Evolutionary conservation across 805 yeast species (phyloP).

Genomic region (Saccharomycopsis sp.): DNA sequence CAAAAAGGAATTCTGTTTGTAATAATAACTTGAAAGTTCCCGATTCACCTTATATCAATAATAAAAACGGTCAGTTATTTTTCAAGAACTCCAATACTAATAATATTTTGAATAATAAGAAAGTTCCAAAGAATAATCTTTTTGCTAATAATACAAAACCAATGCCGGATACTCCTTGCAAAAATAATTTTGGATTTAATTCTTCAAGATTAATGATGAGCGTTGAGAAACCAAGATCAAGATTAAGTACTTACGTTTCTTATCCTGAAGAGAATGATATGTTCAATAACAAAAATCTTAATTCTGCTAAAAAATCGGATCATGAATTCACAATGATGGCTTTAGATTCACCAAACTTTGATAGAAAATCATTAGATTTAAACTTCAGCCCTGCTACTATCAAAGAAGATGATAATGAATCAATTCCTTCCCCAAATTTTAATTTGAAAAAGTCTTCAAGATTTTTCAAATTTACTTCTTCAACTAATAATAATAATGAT

Average conservation of each 20-base stretch:
- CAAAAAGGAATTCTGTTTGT: constrained; percentile 31
- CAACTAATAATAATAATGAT: neutral
- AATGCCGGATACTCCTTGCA: constrained; percentile 18
- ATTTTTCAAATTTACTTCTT: constrained; percentile 3
- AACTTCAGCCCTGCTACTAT: constrained; percentile 8
- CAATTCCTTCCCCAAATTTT: constrained; percentile 9
- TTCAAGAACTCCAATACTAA: constrained; percentile 1
- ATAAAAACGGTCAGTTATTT: constrained; percentile 7
- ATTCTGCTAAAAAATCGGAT: constrained; percentile 1
- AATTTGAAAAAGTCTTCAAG: constrained; percentile 10
- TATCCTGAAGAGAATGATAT: constrained; percentile 1
- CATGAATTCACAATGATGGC: constrained; percentile 6
- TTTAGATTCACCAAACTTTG: constrained; percentile 14
- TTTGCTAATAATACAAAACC: too few relatives aligned
- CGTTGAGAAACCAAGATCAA: constrained; percentile 14
- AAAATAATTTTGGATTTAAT: neutral
- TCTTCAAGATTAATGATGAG: too few relatives aligned
- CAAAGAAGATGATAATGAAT: neutral
- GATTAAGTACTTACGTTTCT: constrained; percentile 8
- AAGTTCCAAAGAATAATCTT: neutral
- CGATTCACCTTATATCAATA: constrained; percentile 7
- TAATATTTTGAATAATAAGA: neutral
- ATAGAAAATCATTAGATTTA: constrained; percentile 6
- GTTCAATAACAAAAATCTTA: neutral
- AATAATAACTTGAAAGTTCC: constrained; percentile 7